Evolutionary conservation across 805 yeast genomes (phyloP), one percentile per base, ranked within the genome.

Genomic region (Metschnikowia aberdeeniae): DNA sequence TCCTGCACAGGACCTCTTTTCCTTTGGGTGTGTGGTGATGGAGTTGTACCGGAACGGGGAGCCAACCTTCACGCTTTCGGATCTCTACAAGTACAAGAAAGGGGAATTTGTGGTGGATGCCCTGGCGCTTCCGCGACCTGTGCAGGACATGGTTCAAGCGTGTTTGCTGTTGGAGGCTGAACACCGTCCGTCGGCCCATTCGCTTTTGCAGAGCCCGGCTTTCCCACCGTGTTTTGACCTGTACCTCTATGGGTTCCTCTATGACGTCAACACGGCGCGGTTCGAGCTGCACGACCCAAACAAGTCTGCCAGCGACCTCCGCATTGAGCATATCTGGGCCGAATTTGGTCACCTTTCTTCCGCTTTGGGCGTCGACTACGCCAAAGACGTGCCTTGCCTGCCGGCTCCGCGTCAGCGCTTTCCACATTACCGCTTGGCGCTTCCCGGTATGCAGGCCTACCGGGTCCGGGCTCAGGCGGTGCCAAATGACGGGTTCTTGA

Each of bases 11-110:
- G 99, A 93, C 63, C 70, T 92, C 20, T 87, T 87, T 60, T 78
- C 89, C 44, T 59, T 82, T 36, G 95, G 95, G 0, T 93, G 99
- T 67, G 89, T 86, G 3, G 83, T 93, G 53, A 96, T 95, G 0
- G 99, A 93, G 62, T 64, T 93, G 6, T 88, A 84, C 52, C 67
- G 81, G 14, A 98, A 93, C 52, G 97, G 97, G 0, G 76, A 86
- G 13, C 86, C 97, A 0, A 74, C 88, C 0, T 92, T 93, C 62
- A 83, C 95, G 0, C 73, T 93, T 10, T 82, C 98, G 0, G 96
- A 90, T 58, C 68, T 90, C 49, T 92, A 87, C 71, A 86, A 83
- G 63, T 93, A 85, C 63, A 83, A 83, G 56, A 78, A 77, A 47
- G 77, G 81, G 2, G 89, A 85, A 47, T 82, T 76, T 57, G 61